These are phyloP conservation scores for Dalechampia spathulata DNA, from an alignment of 441 rosid species.

Conservation along the genomic window DNA sequence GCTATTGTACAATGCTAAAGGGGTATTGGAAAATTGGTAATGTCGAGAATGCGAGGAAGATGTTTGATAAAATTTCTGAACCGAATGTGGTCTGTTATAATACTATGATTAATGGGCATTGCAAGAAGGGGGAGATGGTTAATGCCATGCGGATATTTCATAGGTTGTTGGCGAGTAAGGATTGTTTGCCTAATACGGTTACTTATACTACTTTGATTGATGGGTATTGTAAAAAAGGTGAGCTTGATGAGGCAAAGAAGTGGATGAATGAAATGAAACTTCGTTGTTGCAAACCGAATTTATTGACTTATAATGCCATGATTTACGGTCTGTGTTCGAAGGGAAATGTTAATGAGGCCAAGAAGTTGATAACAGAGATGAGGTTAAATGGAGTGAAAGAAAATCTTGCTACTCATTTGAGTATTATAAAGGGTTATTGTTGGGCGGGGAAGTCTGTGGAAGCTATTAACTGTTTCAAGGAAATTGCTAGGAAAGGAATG, in stretches of 20 bases:
- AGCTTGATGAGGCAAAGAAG: slow-evolving; percentile 56
- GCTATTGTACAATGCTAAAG: slow-evolving; percentile 30
- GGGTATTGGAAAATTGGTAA: slow-evolving; percentile 29
- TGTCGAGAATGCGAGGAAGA: slow-evolving; percentile 28
- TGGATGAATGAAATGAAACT: slow-evolving; percentile 73
- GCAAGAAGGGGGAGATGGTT: slow-evolving; percentile 33
- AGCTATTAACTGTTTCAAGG: slow-evolving; percentile 25
- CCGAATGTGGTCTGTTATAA: slow-evolving; percentile 29
- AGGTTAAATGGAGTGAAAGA: slow-evolving; percentile 34
- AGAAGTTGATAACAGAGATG: slow-evolving; percentile 29
- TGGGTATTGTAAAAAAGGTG: slow-evolving; percentile 61
- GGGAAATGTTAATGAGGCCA: slow-evolving; percentile 32
- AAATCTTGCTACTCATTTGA: slow-evolving; percentile 26
- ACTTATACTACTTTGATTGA: slow-evolving; percentile 64
- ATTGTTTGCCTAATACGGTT: slow-evolving; percentile 48
- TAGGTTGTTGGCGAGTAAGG: slow-evolving; percentile 40
- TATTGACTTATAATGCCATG: slow-evolving; percentile 50
- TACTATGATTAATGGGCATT: slow-evolving; percentile 35
- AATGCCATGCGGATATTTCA: slow-evolving; percentile 19
- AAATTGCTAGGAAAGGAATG: slow-evolving; percentile 19
- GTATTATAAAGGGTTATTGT: slow-evolving; percentile 33
- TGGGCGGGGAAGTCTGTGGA: slow-evolving; percentile 19
- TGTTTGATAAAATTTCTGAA: slow-evolving; percentile 37
- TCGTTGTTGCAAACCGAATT: slow-evolving; percentile 52
- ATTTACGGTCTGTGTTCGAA: slow-evolving; percentile 32